These are phyloP conservation scores for Candolleomyces eurysporus DNA, from an alignment of 768 basidiomycete genomes.

Conservation along the genomic window DNA sequence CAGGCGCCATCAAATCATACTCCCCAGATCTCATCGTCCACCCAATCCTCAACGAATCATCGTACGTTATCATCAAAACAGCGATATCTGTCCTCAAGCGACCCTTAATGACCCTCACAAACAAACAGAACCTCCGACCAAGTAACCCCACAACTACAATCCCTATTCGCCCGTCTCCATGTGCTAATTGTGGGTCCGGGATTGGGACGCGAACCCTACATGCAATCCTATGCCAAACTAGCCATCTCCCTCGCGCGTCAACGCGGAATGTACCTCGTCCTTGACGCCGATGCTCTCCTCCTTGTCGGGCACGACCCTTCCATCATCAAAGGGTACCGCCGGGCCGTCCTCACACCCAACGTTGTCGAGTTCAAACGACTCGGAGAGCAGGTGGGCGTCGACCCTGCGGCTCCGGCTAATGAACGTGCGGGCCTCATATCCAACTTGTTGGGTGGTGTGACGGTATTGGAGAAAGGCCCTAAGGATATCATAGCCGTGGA, in stretches of 20 bases:
- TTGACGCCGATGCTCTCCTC: constrained; percentile 93
- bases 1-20: constrained; percentile 93
- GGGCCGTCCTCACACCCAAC: constrained; percentile 91
- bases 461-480: constrained; percentile 86
- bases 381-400: constrained; percentile 69
- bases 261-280: constrained; percentile 82
- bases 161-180: constrained; percentile 82
- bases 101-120: background rate
- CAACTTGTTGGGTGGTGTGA: constrained; percentile 76
- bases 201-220: constrained; percentile 86
- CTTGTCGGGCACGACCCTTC: constrained; percentile 73
- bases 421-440: constrained; percentile 74
- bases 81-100: background rate
- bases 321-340: constrained; percentile 79
- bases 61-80: constrained; percentile 38
- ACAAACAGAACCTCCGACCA: constrained; percentile 42
- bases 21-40: constrained; percentile 98
- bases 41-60: constrained; percentile 74
- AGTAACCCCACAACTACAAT: constrained; percentile 54
- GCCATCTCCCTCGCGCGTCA: constrained; percentile 73
- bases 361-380: constrained; percentile 89
- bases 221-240: constrained; percentile 78
- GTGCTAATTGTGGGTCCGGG: constrained; percentile 94
- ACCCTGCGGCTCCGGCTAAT: constrained; percentile 45
- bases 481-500: constrained; percentile 81